Percentiles rank a stretch among this genome's conserved stretches.
phyloP scores from a whole-genome alignment of 1,284 basidiomycete species.

The Naganishia sp. region DNA sequence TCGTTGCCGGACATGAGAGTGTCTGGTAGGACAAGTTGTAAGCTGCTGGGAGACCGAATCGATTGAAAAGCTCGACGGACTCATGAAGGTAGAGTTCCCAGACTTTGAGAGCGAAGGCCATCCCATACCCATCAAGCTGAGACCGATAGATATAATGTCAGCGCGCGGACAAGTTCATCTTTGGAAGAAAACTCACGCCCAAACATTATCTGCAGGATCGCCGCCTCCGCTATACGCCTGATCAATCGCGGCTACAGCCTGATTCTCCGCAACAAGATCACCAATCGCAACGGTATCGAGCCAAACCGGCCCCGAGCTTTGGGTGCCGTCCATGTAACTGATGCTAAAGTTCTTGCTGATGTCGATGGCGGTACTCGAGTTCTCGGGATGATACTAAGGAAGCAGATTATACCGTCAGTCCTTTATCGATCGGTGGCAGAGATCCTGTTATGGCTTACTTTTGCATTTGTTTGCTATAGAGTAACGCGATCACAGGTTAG shows the following conservation, averaged over 20 bases:
- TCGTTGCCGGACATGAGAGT: constrained; percentile 18
- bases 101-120: constrained; percentile 15
- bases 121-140: constrained; percentile 31
- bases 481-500: neutral
- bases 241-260: constrained; percentile 18
- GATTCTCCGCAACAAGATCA: constrained; percentile 15
- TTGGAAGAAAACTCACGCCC: neutral
- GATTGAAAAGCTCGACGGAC: constrained; percentile 4
- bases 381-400: constrained; percentile 17
- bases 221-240: constrained; percentile 4
- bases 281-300: constrained; percentile 21
- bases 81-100: constrained; percentile 27
- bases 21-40: neutral
- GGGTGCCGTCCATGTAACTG: constrained; percentile 21
- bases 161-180: neutral
- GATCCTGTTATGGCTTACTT: constrained; percentile 2
- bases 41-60: neutral
- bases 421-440: neutral
- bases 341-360: constrained; percentile 19
- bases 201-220: constrained; percentile 9
- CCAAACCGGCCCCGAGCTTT: constrained; percentile 16
- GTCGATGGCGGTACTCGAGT: constrained; percentile 20
- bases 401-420: neutral
- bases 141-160: neutral
- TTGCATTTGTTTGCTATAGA: constrained; percentile 2